A percentile compares a stretch with the other conserved stretches of the same genome.
These are phyloP conservation scores for Waltergamsia citrina DNA, from an alignment of 2,329 filamentous ascomycete species.

Conservation along the genomic window DNA sequence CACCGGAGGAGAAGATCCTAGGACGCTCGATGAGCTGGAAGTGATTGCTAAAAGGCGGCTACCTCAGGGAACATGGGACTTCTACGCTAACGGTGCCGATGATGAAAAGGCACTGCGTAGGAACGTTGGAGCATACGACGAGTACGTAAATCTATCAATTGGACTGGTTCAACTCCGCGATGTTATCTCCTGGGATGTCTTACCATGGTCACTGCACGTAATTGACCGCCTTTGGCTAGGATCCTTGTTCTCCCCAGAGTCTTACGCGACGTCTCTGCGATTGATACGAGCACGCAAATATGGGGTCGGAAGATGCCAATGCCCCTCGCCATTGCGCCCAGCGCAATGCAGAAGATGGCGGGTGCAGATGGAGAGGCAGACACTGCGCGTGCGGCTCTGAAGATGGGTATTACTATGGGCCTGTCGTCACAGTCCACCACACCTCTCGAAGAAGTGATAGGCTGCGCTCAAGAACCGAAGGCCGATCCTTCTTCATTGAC, in stretches of 20 bases:
- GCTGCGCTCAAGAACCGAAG: conserved; percentile 5
- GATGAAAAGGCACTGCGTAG: conserved; percentile 9
- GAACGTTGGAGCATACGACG: conserved; percentile 8
- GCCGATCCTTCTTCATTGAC: conserved; percentile 8
- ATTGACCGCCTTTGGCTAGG: too few relatives aligned
- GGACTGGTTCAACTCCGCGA: too few relatives aligned
- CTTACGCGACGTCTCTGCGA: conserved; percentile 24
- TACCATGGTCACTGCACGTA: too few relatives aligned
- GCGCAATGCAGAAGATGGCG: conserved; percentile 16
- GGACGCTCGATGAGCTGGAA: conserved; percentile 9
- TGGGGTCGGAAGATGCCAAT: conserved; percentile 25
- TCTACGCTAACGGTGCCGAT: conserved; percentile 13
- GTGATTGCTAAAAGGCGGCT: conserved; percentile 8
- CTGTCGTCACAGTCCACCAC: conserved; percentile 16
- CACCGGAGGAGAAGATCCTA: too few relatives aligned
- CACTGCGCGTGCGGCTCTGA: conserved; percentile 12
- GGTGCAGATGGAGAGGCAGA: conserved; percentile 17
- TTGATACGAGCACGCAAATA: conserved; percentile 34
- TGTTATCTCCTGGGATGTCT: too few relatives aligned
- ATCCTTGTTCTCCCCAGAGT: conserved; percentile 25
- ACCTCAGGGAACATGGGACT: conserved; percentile 9
- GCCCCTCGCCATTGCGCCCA: conserved; percentile 19
- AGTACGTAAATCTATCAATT: too few relatives aligned
- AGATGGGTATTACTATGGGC: conserved; percentile 13
- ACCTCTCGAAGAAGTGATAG: conserved; percentile 16